Evolutionary conservation across 2,329 filamentous ascomycete genomes (phyloP), one percentile per base, ranked within the genome.

Genomic region (Fonsecaea pugnacius): DNA sequence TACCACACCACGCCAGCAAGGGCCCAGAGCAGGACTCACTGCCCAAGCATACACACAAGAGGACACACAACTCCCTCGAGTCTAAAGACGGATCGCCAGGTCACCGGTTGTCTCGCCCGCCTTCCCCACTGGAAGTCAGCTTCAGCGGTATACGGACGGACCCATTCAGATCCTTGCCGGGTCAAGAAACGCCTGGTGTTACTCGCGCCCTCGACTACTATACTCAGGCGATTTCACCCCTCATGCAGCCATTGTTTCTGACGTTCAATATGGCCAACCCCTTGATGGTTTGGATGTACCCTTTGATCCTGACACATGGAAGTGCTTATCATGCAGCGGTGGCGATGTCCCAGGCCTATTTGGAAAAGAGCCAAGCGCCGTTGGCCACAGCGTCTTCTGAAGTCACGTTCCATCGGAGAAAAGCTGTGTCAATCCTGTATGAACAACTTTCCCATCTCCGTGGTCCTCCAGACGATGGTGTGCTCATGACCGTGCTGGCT

Each of bases 321-420:
- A 57, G 60, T 40, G 60, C 66, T 30, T 65, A 62, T 35, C 63
- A 68, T 24, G 57, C 27, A 55, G 63, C 53, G 12, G 53, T 68
- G 21, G 66, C 63, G 7, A 30, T 68, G 38, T 63, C 60, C 8
- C 66, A 65, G 51, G 66, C 60, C 7, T 65, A 65, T 46, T 48
- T 63, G 12, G 63, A 63, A 56, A 65, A 62, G 35, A 8, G 30
- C 18, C 59, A 54, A n/a, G 43, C 43, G 48, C 63, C 63, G 30
- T 51, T 36, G 5, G 12, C 53, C 10, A 35, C 18, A 12, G 48
- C 58, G 38, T 68, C 66, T n/a, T 18, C 36, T 14, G 63, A 65
- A 58, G 54, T 67, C 30, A 21, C 12, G 2, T 67, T 65, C 30
- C 60, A 67, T 36, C 59, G 60, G 21, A 52, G 51, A 24, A 65